A percentile compares a stretch with the other conserved stretches of the same genome.
Conservation (phyloP, 129 eudicot genomes). For the Saussurea involucrata region DNA sequence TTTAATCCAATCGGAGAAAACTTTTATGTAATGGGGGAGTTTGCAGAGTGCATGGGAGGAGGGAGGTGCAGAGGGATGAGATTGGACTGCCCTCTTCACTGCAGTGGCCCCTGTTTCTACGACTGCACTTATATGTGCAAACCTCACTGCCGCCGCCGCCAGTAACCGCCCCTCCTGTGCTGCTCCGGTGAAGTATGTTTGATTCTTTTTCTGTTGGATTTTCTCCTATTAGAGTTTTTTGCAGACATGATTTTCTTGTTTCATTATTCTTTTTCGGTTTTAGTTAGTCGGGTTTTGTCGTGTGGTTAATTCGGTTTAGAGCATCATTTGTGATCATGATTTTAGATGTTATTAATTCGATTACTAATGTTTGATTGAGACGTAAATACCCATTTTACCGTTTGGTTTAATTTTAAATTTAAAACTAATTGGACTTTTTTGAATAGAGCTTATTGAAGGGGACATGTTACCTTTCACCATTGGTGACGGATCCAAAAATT, state of each 20-base stretch:
- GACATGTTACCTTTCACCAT: too few relatives aligned
- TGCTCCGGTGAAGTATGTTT: neutral
- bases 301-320: conserved; percentile 14
- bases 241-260: conserved; percentile 1
- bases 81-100: conserved; percentile 64
- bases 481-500: too few relatives aligned
- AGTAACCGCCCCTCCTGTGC: neutral
- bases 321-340: neutral
- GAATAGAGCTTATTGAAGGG: too few relatives aligned
- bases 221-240: neutral
- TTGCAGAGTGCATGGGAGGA: conserved; percentile 55
- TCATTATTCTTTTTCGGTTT: neutral
- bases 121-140: conserved; percentile 61
- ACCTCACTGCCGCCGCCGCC: conserved; percentile 43
- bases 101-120: conserved; percentile 58
- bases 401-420: too few relatives aligned
- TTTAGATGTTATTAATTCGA: neutral
- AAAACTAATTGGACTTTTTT: too few relatives aligned
- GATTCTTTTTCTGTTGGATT: neutral
- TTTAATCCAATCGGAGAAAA: conserved; percentile 32
- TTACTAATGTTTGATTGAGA: neutral
- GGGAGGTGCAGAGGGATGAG: conserved; percentile 51
- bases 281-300: neutral
- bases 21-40: conserved; percentile 49
- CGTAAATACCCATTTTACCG: too few relatives aligned